phyloP scores from a whole-genome alignment of 331 rosid genomes.

The Dryas integrifolia region DNA sequence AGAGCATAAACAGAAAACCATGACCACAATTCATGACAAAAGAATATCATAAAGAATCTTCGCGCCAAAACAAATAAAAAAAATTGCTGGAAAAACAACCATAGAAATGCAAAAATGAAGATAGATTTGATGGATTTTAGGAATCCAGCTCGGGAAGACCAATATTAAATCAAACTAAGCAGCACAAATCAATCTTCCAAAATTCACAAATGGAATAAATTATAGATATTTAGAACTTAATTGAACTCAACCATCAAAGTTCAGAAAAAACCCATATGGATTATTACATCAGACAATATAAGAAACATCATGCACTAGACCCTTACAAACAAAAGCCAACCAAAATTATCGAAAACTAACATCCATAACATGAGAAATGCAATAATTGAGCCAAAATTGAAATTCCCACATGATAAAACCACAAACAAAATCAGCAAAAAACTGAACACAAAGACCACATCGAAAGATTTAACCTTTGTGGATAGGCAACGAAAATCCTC shows the following conservation, averaged over 20 bases:
- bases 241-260: background rate
- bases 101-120: background rate
- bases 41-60: background rate
- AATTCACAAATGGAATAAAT: background rate
- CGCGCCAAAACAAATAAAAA: background rate
- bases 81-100: background rate
- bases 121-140: too few species aligned
- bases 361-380: background rate
- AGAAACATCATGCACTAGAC: background rate
- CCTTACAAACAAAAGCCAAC: background rate
- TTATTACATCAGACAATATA: background rate
- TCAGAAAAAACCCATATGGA: background rate
- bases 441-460: background rate
- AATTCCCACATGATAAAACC: background rate
- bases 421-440: constrained; percentile 1
- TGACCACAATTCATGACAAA: background rate
- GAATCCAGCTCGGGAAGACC: background rate
- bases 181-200: background rate
- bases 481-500: background rate
- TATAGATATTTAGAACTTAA: background rate
- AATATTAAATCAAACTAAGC: background rate
- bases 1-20: background rate
- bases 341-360: background rate
- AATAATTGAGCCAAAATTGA: background rate
- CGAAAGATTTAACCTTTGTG: constrained; percentile 13